These are phyloP conservation scores for Mariannaea elegans DNA, from an alignment of 2,329 filamentous ascomycete genomes.

Conservation along the genomic window DNA sequence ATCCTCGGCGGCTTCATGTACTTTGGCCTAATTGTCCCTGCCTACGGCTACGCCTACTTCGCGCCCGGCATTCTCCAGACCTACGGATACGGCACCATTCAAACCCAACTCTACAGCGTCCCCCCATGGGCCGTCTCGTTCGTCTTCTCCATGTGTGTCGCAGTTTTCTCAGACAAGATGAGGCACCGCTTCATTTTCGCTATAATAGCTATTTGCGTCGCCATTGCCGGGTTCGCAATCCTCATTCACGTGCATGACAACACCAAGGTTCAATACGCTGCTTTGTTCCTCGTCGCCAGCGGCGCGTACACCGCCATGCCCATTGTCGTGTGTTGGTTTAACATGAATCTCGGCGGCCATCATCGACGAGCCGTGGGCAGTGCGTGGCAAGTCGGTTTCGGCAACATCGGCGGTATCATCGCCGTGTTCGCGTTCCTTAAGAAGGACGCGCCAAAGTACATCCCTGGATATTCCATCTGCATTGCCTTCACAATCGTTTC, in stretches of 20 bases:
- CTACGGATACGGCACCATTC: slow-evolving; percentile 68
- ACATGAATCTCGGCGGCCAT: slow-evolving; percentile 81
- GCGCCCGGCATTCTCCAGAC: slow-evolving; percentile 74
- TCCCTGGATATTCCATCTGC: slow-evolving; percentile 79
- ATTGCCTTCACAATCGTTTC: slow-evolving; percentile 78
- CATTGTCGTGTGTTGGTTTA: slow-evolving; percentile 84
- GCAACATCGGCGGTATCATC: slow-evolving; percentile 83
- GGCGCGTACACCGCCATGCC: slow-evolving; percentile 91
- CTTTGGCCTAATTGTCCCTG: slow-evolving; percentile 80
- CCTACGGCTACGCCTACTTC: slow-evolving; percentile 83
- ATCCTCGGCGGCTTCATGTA: slow-evolving; percentile 83
- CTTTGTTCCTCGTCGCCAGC: slow-evolving; percentile 82
- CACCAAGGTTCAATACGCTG: slow-evolving; percentile 74
- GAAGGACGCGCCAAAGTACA: slow-evolving; percentile 74
- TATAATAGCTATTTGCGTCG: slow-evolving; percentile 72
- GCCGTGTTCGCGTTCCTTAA: slow-evolving; percentile 75
- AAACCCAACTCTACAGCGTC: slow-evolving; percentile 66
- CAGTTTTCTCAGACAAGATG: slow-evolving; percentile 74
- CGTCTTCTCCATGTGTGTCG: slow-evolving; percentile 78
- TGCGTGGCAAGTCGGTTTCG: slow-evolving; percentile 82
- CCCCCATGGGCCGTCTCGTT: slow-evolving; percentile 76
- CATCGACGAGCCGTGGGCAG: slow-evolving; percentile 74
- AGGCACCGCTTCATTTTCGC: slow-evolving; percentile 80
- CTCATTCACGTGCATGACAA: slow-evolving; percentile 77
- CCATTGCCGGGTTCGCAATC: slow-evolving; percentile 79